These are phyloP conservation scores for Termitomyces bulborhizus DNA, from an alignment of 768 basidiomycete genomes.

Conservation along the genomic window DNA sequence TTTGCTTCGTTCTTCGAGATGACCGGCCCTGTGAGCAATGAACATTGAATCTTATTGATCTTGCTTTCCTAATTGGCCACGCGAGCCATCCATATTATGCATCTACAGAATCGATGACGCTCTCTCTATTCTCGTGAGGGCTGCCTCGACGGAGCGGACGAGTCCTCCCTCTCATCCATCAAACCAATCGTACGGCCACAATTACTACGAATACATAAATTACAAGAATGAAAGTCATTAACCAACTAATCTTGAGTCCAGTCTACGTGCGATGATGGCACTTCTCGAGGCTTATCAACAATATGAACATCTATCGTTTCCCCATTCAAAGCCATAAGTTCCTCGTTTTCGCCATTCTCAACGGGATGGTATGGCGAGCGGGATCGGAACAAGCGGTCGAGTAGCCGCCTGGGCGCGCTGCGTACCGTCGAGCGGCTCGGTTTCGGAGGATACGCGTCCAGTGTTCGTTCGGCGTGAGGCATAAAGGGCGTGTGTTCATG, in stretches of 20 bases:
- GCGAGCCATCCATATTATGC: no score
- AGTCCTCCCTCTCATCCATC: no score
- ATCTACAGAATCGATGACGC: no score
- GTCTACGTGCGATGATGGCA: background rate
- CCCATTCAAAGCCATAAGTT: constrained; percentile 9
- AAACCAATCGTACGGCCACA: background rate
- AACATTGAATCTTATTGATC: no score
- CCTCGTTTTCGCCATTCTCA: constrained; percentile 7
- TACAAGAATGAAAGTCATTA: background rate
- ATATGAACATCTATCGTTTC: constrained; percentile 1
- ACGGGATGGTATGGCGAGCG: constrained; percentile 9
- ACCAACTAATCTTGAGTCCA: background rate
- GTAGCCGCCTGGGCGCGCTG: constrained; percentile 4
- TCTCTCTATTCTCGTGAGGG: no score
- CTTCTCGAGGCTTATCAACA: constrained; percentile 1
- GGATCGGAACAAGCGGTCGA: constrained; percentile 9
- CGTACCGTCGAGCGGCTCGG: background rate
- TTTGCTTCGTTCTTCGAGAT: no score
- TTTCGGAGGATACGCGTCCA: constrained; percentile 10
- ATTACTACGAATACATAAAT: background rate
- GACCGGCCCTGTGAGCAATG: no score
- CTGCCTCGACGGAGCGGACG: no score
- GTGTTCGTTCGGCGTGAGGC: background rate
- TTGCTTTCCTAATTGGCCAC: no score
- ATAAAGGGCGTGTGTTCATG: constrained; percentile 7